Conservation (phyloP, 306 rosid genomes). For the Glycine latifolia region DNA sequence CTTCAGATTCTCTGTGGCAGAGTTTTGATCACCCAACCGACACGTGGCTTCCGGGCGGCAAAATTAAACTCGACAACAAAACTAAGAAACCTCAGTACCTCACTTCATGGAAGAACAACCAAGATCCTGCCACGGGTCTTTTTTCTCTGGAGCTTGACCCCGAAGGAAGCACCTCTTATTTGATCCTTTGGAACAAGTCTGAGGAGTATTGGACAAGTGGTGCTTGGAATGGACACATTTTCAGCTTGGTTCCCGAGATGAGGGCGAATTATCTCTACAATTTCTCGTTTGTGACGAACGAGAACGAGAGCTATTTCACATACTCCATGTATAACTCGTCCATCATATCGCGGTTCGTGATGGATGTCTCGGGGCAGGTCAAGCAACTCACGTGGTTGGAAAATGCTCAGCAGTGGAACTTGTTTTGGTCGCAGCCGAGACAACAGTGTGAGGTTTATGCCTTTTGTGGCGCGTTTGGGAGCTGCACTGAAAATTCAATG, state of each 20-base stretch:
- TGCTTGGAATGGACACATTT: conserved; percentile 54
- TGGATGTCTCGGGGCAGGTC: conserved; percentile 58
- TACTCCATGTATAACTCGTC: conserved; percentile 43
- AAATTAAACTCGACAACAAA: conserved; percentile 48
- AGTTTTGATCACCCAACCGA: conserved; percentile 70
- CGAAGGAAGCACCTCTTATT: conserved; percentile 39
- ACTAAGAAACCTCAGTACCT: conserved; percentile 57
- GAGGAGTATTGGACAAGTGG: conserved; percentile 58
- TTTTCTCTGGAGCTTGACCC: conserved; percentile 55
- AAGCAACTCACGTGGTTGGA: conserved; percentile 50
- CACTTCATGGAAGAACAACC: conserved; percentile 66
- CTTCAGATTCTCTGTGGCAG: conserved; percentile 53
- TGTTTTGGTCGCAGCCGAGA: conserved; percentile 61
- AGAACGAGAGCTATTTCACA: conserved; percentile 61
- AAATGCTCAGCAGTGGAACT: conserved; percentile 48
- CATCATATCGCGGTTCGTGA: conserved; percentile 29
- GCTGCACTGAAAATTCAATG: conserved; percentile 51
- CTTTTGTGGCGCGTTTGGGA: conserved; percentile 64
- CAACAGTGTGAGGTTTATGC: conserved; percentile 57
- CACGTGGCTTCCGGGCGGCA: conserved; percentile 67
- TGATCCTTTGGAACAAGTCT: conserved; percentile 54
- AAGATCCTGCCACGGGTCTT: conserved; percentile 62
- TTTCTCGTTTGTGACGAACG: conserved; percentile 50
- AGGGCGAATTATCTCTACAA: conserved; percentile 54
- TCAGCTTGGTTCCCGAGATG: conserved; percentile 64